Conservation (phyloP, 2,329 filamentous ascomycete genomes). For the Akanthomyces muscarius region DNA sequence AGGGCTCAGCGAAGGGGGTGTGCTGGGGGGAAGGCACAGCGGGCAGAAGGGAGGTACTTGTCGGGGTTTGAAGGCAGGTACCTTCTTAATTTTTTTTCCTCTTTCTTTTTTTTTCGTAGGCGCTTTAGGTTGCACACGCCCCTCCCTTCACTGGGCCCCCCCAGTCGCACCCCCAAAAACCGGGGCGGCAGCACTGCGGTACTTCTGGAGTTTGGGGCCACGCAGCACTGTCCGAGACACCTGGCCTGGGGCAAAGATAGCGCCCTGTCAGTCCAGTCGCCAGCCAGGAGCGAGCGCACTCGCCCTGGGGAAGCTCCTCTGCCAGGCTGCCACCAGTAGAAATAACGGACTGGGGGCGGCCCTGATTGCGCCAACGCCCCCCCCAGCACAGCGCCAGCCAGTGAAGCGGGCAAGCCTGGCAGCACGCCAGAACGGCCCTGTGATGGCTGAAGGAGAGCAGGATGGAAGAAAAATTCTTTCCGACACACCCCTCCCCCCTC, state of each 20-base stretch:
- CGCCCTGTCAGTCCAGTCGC: neutral
- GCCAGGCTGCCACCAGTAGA: neutral
- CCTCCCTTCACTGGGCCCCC: constrained; percentile 5
- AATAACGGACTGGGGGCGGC: neutral
- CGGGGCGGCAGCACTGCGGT: constrained; percentile 11
- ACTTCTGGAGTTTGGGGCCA: constrained; percentile 11
- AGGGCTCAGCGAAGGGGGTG: constrained; percentile 2
- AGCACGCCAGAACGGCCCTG: neutral
- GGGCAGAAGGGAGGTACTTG: constrained; percentile 21
- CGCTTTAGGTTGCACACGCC: constrained; percentile 1
- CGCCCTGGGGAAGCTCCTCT: neutral
- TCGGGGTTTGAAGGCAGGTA: constrained; percentile 20
- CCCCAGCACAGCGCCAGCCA: neutral
- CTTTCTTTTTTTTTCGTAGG: neutral
- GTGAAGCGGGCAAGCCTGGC: neutral
- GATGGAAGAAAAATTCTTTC: constrained; percentile 2
- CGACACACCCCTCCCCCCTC: neutral
- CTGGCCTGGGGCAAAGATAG: neutral
- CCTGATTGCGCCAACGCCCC: constrained; percentile 7
- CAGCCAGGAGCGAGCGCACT: neutral
- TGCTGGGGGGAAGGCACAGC: constrained; percentile 18
- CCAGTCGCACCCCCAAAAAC: constrained; percentile 4
- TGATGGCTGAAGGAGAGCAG: neutral
- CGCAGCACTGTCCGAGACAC: constrained; percentile 10
- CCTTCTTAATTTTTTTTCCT: constrained; percentile 10